Evolutionary conservation across 2,329 filamentous ascomycete species (phyloP).

Genomic region (Polychaeton citri): DNA sequence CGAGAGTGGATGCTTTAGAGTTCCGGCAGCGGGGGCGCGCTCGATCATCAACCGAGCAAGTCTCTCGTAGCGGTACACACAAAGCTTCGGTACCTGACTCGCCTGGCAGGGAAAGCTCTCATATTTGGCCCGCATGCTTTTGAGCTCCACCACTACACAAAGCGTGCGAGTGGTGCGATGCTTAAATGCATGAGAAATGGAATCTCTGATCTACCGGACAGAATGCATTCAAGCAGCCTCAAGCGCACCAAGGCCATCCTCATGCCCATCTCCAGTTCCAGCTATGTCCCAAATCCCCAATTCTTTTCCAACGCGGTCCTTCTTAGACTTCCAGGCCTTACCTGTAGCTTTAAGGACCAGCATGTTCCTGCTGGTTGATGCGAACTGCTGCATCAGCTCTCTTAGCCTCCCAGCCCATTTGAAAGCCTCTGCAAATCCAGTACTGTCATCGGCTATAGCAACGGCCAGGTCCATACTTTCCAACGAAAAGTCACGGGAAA

Average conservation of each 20-base stretch:
- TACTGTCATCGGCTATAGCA: conserved; percentile 47
- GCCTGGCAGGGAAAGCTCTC: no score
- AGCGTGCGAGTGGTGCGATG: no score
- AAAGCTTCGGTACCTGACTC: no score
- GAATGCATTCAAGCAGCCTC: no score
- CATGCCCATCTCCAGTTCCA: neutral
- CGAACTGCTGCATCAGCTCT: conserved; percentile 46
- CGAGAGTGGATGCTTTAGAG: no score
- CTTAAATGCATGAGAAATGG: no score
- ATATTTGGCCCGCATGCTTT: no score
- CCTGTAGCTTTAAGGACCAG: conserved; percentile 33
- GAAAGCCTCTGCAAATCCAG: conserved; percentile 24
- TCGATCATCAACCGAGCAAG: no score
- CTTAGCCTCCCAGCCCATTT: conserved; percentile 28
- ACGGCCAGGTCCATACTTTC: conserved; percentile 79
- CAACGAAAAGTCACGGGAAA: conserved; percentile 64
- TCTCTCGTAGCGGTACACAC: no score
- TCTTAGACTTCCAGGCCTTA: conserved; percentile 29
- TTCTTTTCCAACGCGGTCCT: conserved; percentile 28
- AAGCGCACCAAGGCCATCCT: neutral
- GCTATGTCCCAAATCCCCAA: conserved; percentile 30
- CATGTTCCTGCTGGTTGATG: conserved; percentile 62
- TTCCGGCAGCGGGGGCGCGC: no score
- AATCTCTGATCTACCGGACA: no score
- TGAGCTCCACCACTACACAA: no score